A percentile compares a stretch with the other conserved stretches of the same genome.
Conservation (phyloP, 164 flowering plant genomes). For the Taxillus chinensis region DNA sequence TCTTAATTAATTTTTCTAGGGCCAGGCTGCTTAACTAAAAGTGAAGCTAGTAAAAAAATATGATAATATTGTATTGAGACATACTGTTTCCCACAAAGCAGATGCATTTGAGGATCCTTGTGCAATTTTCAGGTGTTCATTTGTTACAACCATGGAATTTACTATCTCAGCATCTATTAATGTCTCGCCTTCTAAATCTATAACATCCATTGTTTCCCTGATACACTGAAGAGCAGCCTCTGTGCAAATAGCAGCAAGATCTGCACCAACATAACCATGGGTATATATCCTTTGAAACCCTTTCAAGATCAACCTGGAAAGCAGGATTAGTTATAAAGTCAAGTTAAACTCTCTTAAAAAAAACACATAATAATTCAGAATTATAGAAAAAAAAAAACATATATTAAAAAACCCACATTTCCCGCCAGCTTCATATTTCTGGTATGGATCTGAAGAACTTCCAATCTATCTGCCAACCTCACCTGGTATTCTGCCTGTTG, state of each 20-base stretch:
- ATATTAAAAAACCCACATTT: constrained; percentile 27
- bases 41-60: no score
- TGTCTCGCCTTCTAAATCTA: constrained; percentile 54
- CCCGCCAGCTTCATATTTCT: constrained; percentile 70
- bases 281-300: constrained; percentile 48
- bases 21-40: neutral
- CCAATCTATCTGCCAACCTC: constrained; percentile 61
- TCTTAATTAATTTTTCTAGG: neutral
- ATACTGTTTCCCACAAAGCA: constrained; percentile 59
- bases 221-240: constrained; percentile 72
- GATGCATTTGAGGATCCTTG: constrained; percentile 54
- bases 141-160: constrained; percentile 65
- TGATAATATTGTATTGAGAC: constrained; percentile 5
- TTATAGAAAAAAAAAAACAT: neutral
- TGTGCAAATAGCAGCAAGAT: constrained; percentile 65
- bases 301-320: constrained; percentile 59
- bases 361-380: neutral
- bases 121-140: constrained; percentile 59
- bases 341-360: neutral
- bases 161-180: constrained; percentile 64
- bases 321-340: neutral
- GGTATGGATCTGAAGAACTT: constrained; percentile 57
- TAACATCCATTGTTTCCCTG: constrained; percentile 64
- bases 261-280: constrained; percentile 70
- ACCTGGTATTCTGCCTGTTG: constrained; percentile 66